Percentiles rank a stretch among this genome's conserved stretches.
These are phyloP conservation scores for Coemansia sp. DNA, from an alignment of 192 early-diverging fungal genomes.

Conservation along the genomic window DNA sequence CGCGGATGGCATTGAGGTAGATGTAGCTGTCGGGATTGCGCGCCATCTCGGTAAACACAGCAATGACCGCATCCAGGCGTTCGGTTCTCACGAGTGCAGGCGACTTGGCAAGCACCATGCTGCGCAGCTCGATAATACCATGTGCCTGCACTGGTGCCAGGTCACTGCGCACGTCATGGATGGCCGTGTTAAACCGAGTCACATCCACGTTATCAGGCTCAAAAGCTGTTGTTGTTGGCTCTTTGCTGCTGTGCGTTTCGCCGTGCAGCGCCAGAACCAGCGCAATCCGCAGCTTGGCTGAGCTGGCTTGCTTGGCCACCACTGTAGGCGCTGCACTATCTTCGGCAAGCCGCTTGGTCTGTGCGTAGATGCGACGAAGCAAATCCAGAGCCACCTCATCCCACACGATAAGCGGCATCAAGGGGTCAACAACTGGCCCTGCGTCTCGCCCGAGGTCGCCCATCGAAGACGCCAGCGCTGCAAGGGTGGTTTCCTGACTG, in stretches of 20 bases:
- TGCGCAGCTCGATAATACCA: conserved; percentile 76
- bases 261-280: conserved; percentile 39
- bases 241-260: conserved; percentile 7
- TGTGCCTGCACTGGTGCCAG: conserved; percentile 85
- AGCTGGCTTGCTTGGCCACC: background rate
- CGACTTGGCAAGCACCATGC: conserved; percentile 74
- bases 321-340: background rate
- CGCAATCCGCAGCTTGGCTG: conserved; percentile 18
- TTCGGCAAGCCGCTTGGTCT: conserved; percentile 9
- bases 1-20: conserved; percentile 90
- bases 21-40: conserved; percentile 84
- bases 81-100: conserved; percentile 51
- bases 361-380: conserved; percentile 22
- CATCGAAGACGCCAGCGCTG: background rate
- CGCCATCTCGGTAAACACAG: conserved; percentile 76
- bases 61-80: conserved; percentile 63
- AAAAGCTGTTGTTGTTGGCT: background rate
- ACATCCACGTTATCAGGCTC: conserved; percentile 32
- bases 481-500: conserved; percentile 31
- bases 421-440: background rate
- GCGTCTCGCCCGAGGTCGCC: background rate
- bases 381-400: conserved; percentile 11
- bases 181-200: conserved; percentile 65
- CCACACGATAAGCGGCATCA: conserved; percentile 15
- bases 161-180: conserved; percentile 73